Percentiles rank a stretch among this genome's conserved stretches.
Evolutionary conservation across 2,329 filamentous ascomycete species (phyloP).

Genomic region (Trichophaea hybrida): DNA sequence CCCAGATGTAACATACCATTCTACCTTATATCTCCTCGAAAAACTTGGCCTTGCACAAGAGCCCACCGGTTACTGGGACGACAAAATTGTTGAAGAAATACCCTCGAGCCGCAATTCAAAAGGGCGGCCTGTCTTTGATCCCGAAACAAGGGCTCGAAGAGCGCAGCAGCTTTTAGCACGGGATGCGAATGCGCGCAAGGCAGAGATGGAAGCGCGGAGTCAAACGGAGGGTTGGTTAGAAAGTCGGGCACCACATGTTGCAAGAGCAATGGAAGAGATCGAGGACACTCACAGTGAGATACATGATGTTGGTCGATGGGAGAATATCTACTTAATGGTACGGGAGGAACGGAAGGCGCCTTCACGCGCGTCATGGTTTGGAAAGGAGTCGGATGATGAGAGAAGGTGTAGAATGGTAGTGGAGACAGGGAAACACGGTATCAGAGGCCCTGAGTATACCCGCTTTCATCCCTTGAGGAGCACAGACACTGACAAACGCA

Average conservation of each 20-base stretch:
- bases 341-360: not conserved
- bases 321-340: not conserved
- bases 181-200: not conserved
- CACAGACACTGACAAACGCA: not conserved
- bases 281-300: not conserved
- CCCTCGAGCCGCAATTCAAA: not conserved
- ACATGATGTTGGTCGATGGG: not conserved
- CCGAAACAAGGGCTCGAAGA: not conserved
- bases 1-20: not conserved
- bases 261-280: not conserved
- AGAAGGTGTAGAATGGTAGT: not conserved
- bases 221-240: not conserved
- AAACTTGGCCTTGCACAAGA: not conserved
- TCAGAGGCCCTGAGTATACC: not conserved
- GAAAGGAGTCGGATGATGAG: conserved; percentile 1
- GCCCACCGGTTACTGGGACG: not conserved
- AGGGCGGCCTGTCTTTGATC: not conserved
- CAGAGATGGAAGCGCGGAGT: not conserved
- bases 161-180: not conserved
- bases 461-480: not conserved
- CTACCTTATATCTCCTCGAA: not conserved
- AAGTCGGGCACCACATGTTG: not conserved
- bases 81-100: not conserved
- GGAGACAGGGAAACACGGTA: not conserved
- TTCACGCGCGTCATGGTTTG: not conserved